Conservation (phyloP, 2,329 filamentous ascomycete species). For the Pyrenophora tritici-repentis region DNA sequence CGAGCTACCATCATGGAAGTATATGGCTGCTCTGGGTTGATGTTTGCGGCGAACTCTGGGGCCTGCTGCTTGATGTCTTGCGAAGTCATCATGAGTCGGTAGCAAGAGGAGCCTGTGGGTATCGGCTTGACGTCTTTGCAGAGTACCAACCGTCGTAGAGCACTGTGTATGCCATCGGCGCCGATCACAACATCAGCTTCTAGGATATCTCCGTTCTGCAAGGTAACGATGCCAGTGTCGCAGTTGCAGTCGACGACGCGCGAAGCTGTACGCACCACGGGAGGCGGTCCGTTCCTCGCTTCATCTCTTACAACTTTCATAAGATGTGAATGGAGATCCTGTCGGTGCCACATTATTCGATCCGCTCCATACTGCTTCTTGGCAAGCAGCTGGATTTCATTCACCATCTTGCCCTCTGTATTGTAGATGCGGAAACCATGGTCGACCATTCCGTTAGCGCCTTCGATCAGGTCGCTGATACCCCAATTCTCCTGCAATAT, state of each 20-base stretch:
- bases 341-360: conserved; percentile 50
- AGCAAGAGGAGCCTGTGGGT: conserved; percentile 49
- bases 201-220: conserved; percentile 51
- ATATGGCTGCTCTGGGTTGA: conserved; percentile 48
- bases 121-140: conserved; percentile 25
- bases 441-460: conserved; percentile 44
- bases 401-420: conserved; percentile 37
- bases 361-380: conserved; percentile 46
- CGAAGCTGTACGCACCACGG: conserved; percentile 48
- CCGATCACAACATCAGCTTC: conserved; percentile 58
- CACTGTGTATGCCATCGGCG: conserved; percentile 57
- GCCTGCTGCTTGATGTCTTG: conserved; percentile 24
- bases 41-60: conserved; percentile 28
- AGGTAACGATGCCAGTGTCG: conserved; percentile 48
- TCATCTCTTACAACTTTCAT: conserved; percentile 50
- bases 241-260: conserved; percentile 51
- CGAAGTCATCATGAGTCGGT: conserved; percentile 44
- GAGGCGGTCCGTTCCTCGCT: conserved; percentile 37
- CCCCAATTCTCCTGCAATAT: conserved; percentile 42
- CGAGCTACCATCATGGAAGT: conserved; percentile 56
- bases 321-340: conserved; percentile 51
- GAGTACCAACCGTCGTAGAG: conserved; percentile 28
- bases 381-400: conserved; percentile 38
- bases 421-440: conserved; percentile 46
- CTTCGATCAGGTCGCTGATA: conserved; percentile 32